These are phyloP conservation scores for Xylariomycetidae sp. DNA, from an alignment of 2,329 filamentous ascomycete species.

Conservation along the genomic window DNA sequence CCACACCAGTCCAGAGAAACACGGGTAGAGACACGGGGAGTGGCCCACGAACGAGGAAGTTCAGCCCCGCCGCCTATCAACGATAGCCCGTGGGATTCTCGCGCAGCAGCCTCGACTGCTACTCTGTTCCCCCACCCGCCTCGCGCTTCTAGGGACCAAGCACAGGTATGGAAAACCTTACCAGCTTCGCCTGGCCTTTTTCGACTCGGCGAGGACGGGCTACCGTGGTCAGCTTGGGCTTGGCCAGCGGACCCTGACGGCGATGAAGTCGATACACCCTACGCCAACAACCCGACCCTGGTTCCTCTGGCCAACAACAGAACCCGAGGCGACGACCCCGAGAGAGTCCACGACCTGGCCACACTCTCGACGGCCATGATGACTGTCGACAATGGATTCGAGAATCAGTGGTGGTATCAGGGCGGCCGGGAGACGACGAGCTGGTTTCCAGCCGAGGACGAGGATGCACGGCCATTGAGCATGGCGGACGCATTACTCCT, in stretches of 20 bases:
- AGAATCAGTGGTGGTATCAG: constrained; percentile 55
- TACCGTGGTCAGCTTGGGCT: constrained; percentile 41
- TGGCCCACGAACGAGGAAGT: constrained; percentile 39
- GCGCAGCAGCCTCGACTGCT: constrained; percentile 23
- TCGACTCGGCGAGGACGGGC: constrained; percentile 41
- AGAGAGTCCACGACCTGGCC: constrained; percentile 37
- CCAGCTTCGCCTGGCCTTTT: constrained; percentile 35
- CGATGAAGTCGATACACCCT: constrained; percentile 15
- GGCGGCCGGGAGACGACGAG: constrained; percentile 30
- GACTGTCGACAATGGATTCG: constrained; percentile 54
- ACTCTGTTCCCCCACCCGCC: constrained; percentile 21
- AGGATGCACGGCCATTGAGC: constrained; percentile 17
- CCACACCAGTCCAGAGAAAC: constrained; percentile 9
- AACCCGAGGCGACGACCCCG: constrained; percentile 29
- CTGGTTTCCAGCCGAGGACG: constrained; percentile 12
- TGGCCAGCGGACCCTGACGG: constrained; percentile 27
- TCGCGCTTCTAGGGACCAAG: constrained; percentile 13
- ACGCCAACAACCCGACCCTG: constrained; percentile 18
- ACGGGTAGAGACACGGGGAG: constrained; percentile 17
- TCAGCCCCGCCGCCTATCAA: constrained; percentile 46
- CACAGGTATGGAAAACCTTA: constrained; percentile 37
- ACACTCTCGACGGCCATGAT: constrained; percentile 49
- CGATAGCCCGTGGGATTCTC: constrained; percentile 42
- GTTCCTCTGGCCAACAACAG: constrained; percentile 16
- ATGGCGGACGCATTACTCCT: constrained; percentile 23